Percentiles rank a stretch among this genome's conserved stretches.
phyloP scores from a whole-genome alignment of 495 filamentous ascomycete species.

The Melanomma pulvis-pyrius region DNA sequence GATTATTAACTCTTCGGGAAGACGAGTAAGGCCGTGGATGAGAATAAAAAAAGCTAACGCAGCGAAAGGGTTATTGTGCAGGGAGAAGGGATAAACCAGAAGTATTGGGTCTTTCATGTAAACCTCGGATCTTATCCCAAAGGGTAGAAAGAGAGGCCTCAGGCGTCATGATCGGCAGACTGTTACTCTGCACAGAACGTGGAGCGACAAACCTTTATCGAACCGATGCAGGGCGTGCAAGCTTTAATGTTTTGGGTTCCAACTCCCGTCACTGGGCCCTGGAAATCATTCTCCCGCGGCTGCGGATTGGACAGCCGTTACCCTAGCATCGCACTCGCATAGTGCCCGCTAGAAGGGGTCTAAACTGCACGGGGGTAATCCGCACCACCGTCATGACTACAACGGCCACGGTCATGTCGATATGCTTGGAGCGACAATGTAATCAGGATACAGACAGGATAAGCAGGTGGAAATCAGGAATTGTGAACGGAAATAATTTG shows the following conservation, averaged over 20 bases:
- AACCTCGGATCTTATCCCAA: not conserved
- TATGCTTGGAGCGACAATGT: slow-evolving; percentile 4
- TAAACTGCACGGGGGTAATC: slow-evolving; percentile 14
- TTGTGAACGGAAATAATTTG: not conserved
- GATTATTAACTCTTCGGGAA: too few relatives aligned
- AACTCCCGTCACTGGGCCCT: slow-evolving; percentile 4
- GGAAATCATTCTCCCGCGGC: not conserved
- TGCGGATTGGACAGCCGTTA: slow-evolving; percentile 20
- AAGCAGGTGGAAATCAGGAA: slow-evolving; percentile 14
- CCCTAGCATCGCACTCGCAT: slow-evolving; percentile 1
- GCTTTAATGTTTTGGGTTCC: slow-evolving; percentile 4
- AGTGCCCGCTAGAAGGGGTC: slow-evolving; percentile 11
- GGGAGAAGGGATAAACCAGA: slow-evolving; percentile 1
- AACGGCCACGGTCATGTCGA: not conserved
- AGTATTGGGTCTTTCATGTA: not conserved
- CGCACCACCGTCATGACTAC: slow-evolving; percentile 21
- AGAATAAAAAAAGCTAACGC: not conserved
- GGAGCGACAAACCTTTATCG: slow-evolving; percentile 6
- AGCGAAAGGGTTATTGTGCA: not conserved
- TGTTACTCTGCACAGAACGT: not conserved
- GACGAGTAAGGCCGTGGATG: not conserved
- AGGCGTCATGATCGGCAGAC: slow-evolving; percentile 30
- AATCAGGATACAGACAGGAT: slow-evolving; percentile 12
- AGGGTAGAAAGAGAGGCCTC: slow-evolving; percentile 1
- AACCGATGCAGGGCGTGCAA: not conserved